Base-by-base conservation (phyloP, 179 eudicot species). In the Spinacia oleracea region DNA sequence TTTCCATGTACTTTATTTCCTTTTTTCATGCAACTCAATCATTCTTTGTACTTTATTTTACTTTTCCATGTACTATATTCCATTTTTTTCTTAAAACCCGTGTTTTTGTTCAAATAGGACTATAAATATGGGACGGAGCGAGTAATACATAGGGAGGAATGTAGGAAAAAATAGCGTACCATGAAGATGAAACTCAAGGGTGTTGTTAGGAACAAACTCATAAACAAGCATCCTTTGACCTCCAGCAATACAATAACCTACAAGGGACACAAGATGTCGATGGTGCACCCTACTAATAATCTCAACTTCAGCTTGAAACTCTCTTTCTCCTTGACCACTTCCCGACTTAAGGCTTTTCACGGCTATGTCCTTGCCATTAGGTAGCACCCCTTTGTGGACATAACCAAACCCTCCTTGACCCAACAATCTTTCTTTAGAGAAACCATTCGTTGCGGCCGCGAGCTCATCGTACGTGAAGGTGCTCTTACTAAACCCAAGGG, bases 371-470 rank as follows among this genome's bases (percentile, higher is more conserved):
- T 85, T 91, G 2, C 96, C 96, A 67, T 91, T 87, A 5, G 90
- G 90, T n/a, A 91, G 63, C 25, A 87, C 84, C 0, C 96, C 96
- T 71, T 89, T 91, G 65, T 91, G 87, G 0, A 91, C 96, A 25
- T 53, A 89, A 38, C 96, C 96, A 21, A 91, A 91, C 38, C 96
- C 96, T 5, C 96, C 96, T 45, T 91, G 90, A 8, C 96, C 96
- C 48, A 91, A 73, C 27, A 91, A 59, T 6, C 85, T 80, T 3
- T 50, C 63, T 59, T 81, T 78, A 0, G 90, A 67, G 56, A 91
- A 91, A 14, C 89, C 88, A 5, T 77, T 73, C 2, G 96, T 91
- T 0, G 96, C 92, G 0, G 81, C 83, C 1, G 92, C 84, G 8
- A 91, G 58, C 63, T 91, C 93, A 1, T 89, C 88, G 45, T 90